Evolutionary conservation across 2,329 filamentous ascomycete genomes (phyloP), one percentile per base, ranked within the genome.

Genomic region (Dichotomopilus funicola): DNA sequence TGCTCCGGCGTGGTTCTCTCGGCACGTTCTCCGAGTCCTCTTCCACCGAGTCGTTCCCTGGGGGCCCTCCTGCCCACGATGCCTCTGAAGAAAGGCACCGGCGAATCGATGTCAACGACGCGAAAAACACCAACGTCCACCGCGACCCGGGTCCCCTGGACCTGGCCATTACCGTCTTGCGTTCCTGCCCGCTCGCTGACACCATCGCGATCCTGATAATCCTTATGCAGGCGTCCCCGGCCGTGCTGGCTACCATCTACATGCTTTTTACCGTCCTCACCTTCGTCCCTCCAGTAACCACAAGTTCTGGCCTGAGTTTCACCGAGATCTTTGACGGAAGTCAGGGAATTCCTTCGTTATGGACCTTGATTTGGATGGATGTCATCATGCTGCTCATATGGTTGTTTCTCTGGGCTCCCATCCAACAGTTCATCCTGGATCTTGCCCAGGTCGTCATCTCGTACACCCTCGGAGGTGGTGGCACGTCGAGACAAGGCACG

Each of bases 181-280:
- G 85, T 66, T 90, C 91, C 51, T 92, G 91, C 66, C 92, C 92
- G 53, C 84, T 96, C 68, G 88, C 90, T 74, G 92, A 97, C 74
- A 96, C 92, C 59, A 89, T 96, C 73, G 91, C 92, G 69, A 96
- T 97, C 67, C 84, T 97, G 70, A 96, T 96, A 73, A 88, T 96
- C 65, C 82, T 97, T 63, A 88, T 96, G 72, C 91, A 95, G 69
- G 83, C 96, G 8, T 91, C 92, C 35, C 89, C 91, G 27, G 86
- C 92, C 66, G 85, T 92, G 56, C 80, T 96, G 66, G 92, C 91
- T 61, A 79, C 90, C 70, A 89, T 96, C 66, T 95, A 96, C 72
- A 86, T 91, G 68, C 81, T 96, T 63, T 97, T 96, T 73, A 91
- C 92, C 63, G 86, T 91, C 62, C 81, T 96, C 68, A 96, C 91